These are phyloP conservation scores for Quaeritorhiza haematococci DNA, from an alignment of 371 early-diverging fungal species.

Conservation along the genomic window DNA sequence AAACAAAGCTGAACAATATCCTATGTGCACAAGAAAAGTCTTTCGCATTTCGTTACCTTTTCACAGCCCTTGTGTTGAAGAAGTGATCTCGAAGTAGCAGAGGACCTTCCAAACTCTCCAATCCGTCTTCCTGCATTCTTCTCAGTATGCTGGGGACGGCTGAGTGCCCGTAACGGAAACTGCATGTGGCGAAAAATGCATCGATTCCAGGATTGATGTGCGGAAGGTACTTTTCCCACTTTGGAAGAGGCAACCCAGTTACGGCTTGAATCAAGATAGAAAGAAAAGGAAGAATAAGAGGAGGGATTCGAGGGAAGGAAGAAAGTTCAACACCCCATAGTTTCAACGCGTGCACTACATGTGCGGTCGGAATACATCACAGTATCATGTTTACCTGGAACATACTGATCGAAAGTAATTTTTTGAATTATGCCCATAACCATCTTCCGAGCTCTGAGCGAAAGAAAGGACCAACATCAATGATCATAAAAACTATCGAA, in stretches of 20 bases:
- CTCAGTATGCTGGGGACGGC: background rate
- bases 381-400: too few species aligned
- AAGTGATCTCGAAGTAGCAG: background rate
- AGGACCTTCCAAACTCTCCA: background rate
- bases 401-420: conserved; percentile 13
- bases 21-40: too few species aligned
- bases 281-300: too few species aligned
- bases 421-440: conserved; percentile 34
- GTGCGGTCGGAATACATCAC: too few species aligned
- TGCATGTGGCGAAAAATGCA: conserved; percentile 21
- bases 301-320: too few species aligned
- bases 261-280: too few species aligned
- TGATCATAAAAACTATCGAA: background rate
- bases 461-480: background rate
- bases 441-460: conserved; percentile 18
- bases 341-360: too few species aligned
- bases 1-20: background rate
- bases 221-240: conserved; percentile 12
- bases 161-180: conserved; percentile 35
- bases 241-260: background rate
- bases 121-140: background rate
- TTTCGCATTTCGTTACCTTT: background rate
- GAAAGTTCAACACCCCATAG: too few species aligned
- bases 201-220: conserved; percentile 24
- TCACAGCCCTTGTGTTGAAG: background rate